These are phyloP conservation scores for Orbilia oligospora DNA, from an alignment of 2,329 filamentous ascomycete species.

Conservation along the genomic window DNA sequence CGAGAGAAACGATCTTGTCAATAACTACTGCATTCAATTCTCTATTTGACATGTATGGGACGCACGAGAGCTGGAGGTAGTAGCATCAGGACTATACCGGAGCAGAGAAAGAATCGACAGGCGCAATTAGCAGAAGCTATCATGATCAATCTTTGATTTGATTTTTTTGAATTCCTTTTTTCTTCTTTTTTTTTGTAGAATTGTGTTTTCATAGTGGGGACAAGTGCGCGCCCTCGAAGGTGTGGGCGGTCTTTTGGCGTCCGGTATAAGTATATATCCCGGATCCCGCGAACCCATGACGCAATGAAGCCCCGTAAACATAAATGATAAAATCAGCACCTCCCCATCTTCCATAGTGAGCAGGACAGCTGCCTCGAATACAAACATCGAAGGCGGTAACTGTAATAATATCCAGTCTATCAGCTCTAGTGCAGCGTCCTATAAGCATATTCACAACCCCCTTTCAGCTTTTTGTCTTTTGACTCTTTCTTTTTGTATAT, in stretches of 20 bases:
- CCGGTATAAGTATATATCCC: too few relatives aligned
- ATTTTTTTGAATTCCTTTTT: slow-evolving; percentile 10
- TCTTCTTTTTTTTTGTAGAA: slow-evolving; percentile 34
- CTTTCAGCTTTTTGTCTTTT: background rate
- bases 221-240: background rate
- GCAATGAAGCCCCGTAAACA: background rate
- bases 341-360: background rate
- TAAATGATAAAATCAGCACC: slow-evolving; percentile 6
- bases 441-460: background rate
- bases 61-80: background rate
- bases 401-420: slow-evolving; percentile 29
- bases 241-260: background rate
- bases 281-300: too few relatives aligned
- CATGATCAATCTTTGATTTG: slow-evolving; percentile 3
- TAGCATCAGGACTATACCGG: background rate
- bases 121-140: slow-evolving; percentile 39
- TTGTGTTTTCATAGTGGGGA: slow-evolving; percentile 12
- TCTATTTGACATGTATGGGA: slow-evolving; percentile 24
- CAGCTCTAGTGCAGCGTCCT: too few relatives aligned
- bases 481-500: slow-evolving; percentile 28
- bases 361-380: background rate
- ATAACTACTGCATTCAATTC: slow-evolving; percentile 54
- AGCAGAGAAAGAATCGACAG: slow-evolving; percentile 6
- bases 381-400: background rate
- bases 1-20: slow-evolving; percentile 13